A percentile compares a stretch with the other conserved stretches of the same genome.
Evolutionary conservation across 192 early-diverging fungal genomes (phyloP).

Genomic region (Borealophlyctis nickersoniae): DNA sequence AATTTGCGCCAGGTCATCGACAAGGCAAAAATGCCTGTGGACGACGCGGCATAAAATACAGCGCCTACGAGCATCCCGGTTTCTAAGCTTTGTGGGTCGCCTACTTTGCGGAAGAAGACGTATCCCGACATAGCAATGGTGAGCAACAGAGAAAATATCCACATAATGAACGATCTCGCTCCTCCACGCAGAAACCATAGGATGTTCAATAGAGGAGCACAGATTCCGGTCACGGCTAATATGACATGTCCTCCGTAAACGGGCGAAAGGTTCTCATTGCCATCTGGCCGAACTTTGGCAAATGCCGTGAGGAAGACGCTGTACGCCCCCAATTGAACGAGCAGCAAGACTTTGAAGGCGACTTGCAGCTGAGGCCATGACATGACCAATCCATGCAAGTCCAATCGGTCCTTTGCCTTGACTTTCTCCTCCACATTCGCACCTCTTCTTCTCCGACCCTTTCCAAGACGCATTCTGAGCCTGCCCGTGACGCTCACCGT

Average conservation of each 20-base stretch:
- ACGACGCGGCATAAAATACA: not conserved
- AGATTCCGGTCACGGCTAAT: not conserved
- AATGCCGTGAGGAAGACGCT: not conserved
- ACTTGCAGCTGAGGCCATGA: not conserved
- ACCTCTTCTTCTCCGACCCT: not conserved
- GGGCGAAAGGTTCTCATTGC: not conserved
- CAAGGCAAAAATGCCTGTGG: not conserved
- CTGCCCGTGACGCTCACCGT: not conserved
- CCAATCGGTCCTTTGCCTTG: not conserved
- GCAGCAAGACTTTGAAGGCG: not conserved
- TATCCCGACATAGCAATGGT: not conserved
- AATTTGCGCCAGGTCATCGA: not conserved
- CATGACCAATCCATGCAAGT: not conserved
- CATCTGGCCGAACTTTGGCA: not conserved
- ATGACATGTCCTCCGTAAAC: not conserved
- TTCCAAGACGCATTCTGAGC: too few relatives aligned
- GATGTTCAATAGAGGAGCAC: not conserved
- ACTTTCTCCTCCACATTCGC: not conserved
- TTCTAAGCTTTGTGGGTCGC: not conserved
- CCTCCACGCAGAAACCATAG: not conserved
- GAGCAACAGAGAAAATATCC: too few relatives aligned
- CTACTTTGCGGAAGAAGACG: not conserved
- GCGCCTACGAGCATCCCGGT: not conserved
- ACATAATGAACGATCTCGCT: too few relatives aligned
- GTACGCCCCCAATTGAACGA: not conserved